A percentile compares a stretch with the other conserved stretches of the same genome.
Conservation (phyloP, 352 stramenopile species). For the Phytopythium boreale region DNA sequence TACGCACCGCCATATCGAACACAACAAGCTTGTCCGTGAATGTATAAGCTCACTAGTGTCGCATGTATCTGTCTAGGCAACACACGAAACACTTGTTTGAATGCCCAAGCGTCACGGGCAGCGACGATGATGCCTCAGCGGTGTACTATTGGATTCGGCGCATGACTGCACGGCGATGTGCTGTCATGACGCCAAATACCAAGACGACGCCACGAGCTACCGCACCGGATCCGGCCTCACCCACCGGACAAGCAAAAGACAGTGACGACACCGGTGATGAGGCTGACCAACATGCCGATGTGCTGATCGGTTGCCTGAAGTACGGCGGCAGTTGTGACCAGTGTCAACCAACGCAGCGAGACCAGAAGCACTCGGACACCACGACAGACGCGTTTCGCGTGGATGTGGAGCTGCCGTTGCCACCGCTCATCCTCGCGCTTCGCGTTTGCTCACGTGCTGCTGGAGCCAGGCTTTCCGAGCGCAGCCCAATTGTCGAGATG, state of each 20-base stretch:
- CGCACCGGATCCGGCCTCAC: neutral
- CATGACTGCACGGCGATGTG: neutral
- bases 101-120: neutral
- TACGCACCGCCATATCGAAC: neutral
- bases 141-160: conserved; percentile 28
- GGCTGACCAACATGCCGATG: neutral
- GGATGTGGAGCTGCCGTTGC: neutral
- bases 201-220: neutral
- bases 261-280: too few relatives aligned
- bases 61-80: neutral
- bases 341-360: conserved; percentile 2
- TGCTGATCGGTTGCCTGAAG: conserved; percentile 17
- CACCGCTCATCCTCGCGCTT: conserved; percentile 34
- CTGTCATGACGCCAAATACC: neutral
- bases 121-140: conserved; percentile 6
- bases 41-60: too few relatives aligned
- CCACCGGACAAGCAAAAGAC: neutral
- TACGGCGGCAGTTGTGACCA: conserved; percentile 21
- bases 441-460: conserved; percentile 14
- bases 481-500: conserved; percentile 23
- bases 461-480: neutral
- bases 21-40: too few relatives aligned
- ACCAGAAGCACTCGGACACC: neutral
- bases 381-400: neutral
- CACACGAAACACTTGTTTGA: neutral